Conservation (phyloP, 2,329 filamentous ascomycete genomes). For the Capronia americana region DNA sequence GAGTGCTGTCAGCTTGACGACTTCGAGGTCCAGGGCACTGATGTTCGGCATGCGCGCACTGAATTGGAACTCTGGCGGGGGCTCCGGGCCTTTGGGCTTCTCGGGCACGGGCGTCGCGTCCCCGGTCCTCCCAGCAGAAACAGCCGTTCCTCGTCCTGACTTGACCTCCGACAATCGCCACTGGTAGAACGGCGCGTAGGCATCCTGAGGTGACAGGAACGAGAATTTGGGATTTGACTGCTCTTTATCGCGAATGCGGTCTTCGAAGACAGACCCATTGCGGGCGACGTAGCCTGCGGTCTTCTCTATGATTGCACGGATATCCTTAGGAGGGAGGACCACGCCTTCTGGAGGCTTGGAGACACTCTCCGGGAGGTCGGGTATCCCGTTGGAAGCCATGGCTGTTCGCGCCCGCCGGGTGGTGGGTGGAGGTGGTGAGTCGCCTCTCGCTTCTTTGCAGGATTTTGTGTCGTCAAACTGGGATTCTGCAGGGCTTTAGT, state of each 20-base stretch:
- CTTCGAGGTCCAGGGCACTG: conserved; percentile 86
- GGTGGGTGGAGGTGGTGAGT: neutral
- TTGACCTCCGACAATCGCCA: conserved; percentile 90
- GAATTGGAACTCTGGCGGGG: conserved; percentile 88
- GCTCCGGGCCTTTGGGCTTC: conserved; percentile 80
- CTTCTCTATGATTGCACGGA: conserved; percentile 87
- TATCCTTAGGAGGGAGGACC: conserved; percentile 83
- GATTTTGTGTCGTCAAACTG: neutral
- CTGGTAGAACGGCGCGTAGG: conserved; percentile 86
- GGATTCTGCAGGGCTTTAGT: neutral
- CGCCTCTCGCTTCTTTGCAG: neutral
- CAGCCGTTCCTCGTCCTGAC: conserved; percentile 78
- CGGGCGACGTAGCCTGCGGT: conserved; percentile 88
- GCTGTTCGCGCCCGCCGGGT: conserved; percentile 20
- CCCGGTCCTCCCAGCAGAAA: conserved; percentile 75
- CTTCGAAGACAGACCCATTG: conserved; percentile 72
- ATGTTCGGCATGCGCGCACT: conserved; percentile 97
- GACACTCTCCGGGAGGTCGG: conserved; percentile 60
- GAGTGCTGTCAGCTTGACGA: conserved; percentile 77
- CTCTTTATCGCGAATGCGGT: conserved; percentile 85
- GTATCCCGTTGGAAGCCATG: conserved; percentile 49
- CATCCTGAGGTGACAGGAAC: conserved; percentile 79
- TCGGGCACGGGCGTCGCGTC: conserved; percentile 65
- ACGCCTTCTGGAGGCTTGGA: conserved; percentile 81
- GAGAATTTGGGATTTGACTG: conserved; percentile 86